phyloP scores from a whole-genome alignment of 208 protist genomes.

The Kentomonas sorsogonicus region DNA sequence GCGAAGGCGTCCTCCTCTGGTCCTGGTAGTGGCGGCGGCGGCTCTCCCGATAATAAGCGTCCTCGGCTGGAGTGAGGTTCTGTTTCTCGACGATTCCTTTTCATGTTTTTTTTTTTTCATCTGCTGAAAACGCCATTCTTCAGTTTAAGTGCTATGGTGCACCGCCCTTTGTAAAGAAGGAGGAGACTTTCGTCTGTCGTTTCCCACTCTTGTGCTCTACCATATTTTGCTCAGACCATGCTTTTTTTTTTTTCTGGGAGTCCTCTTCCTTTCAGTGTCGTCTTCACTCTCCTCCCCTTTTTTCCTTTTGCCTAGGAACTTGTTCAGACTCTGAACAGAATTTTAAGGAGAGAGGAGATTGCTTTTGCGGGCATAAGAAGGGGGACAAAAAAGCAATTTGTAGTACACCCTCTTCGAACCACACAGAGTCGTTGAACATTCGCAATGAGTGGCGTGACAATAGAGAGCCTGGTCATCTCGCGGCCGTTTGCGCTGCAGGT shows the following conservation, averaged over 20 bases:
- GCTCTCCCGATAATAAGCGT: no score
- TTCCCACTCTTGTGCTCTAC: background rate
- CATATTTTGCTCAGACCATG: background rate
- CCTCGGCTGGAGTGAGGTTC: no score
- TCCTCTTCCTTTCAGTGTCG: background rate
- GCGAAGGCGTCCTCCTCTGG: no score
- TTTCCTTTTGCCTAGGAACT: conserved; percentile 4
- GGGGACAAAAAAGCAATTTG: no score
- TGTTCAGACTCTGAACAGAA: no score
- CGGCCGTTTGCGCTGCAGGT: conserved; percentile 27
- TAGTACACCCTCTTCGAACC: conserved; percentile 1
- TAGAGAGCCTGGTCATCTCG: conserved; percentile 44
- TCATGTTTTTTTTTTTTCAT: conserved; percentile 2
- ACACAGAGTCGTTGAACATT: background rate
- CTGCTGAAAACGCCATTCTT: background rate
- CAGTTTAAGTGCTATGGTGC: background rate
- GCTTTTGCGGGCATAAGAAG: no score
- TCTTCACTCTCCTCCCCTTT: conserved; percentile 1
- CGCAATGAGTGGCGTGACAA: conserved; percentile 25
- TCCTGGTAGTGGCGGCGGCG: no score
- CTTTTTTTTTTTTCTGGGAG: conserved; percentile 1
- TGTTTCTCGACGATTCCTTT: background rate
- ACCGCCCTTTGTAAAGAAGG: conserved; percentile 1
- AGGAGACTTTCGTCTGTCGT: no score
- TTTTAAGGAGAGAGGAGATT: no score